phyloP scores from a whole-genome alignment of 306 rosid genomes.

The Castanospermum australe region DNA sequence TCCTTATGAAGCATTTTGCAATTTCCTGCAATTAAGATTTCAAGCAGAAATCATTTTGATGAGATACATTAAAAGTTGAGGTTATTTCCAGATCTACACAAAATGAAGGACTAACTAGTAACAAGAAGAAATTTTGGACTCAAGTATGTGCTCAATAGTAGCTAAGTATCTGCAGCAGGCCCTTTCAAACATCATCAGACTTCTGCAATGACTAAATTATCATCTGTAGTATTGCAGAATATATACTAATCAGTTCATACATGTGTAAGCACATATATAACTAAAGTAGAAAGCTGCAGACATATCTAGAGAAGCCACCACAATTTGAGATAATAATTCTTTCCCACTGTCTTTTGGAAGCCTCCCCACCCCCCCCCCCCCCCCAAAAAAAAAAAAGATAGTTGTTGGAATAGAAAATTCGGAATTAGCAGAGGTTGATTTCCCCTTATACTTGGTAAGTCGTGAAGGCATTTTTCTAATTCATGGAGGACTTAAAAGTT shows the following conservation, averaged over 20 bases:
- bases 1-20: neutral
- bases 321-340: neutral
- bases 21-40: neutral
- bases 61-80: neutral
- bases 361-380: too few species aligned
- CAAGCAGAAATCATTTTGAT: neutral
- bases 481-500: too few species aligned
- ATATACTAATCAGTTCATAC: neutral
- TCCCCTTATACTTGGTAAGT: neutral
- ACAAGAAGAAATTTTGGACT: neutral
- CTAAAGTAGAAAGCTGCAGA: too few species aligned
- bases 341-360: too few species aligned
- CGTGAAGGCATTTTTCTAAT: neutral
- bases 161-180: neutral
- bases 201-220: neutral
- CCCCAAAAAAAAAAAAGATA: neutral
- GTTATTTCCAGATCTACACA: neutral
- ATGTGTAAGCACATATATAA: too few species aligned
- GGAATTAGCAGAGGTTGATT: neutral
- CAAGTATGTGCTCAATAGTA: neutral
- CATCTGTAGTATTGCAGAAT: neutral
- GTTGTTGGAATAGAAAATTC: neutral
- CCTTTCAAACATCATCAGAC: neutral
- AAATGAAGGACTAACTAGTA: neutral
- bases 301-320: neutral